Evolutionary conservation across 257 asterid species (phyloP).

Genomic region (Ocimum tenuiflorum): DNA sequence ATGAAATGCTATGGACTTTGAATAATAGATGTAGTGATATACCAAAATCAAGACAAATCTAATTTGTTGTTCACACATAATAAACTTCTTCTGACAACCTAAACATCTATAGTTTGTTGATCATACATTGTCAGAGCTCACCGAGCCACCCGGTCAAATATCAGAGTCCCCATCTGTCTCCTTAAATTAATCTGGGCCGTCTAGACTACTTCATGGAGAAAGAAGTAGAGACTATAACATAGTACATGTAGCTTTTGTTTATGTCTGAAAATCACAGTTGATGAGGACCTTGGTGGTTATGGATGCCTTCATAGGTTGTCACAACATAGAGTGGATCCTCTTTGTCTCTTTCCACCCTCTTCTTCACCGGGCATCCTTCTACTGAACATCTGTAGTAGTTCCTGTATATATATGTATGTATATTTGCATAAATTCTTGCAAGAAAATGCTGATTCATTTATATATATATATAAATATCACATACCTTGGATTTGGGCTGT

Average conservation of each 20-base stretch:
- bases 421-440: background rate
- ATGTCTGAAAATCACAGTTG: slow-evolving; percentile 25
- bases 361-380: slow-evolving; percentile 85
- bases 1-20: background rate
- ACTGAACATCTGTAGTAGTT: slow-evolving; percentile 75
- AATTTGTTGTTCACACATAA: background rate
- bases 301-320: slow-evolving; percentile 83
- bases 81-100: slow-evolving; percentile 6
- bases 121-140: slow-evolving; percentile 16
- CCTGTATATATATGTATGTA: slow-evolving; percentile 34
- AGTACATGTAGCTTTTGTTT: background rate
- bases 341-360: slow-evolving; percentile 80
- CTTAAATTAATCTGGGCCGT: background rate
- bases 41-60: slow-evolving; percentile 4
- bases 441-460: background rate
- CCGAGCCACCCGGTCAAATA: background rate
- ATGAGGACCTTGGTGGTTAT: slow-evolving; percentile 64
- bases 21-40: background rate
- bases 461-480: background rate
- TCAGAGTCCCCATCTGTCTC: background rate
- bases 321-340: slow-evolving; percentile 69
- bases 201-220: slow-evolving; percentile 1
- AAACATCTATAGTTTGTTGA: slow-evolving; percentile 15
- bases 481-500: slow-evolving; percentile 90
- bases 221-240: background rate